These are phyloP conservation scores for Mucor irregularis DNA, from an alignment of 371 early-diverging fungal genomes.

Conservation along the genomic window DNA sequence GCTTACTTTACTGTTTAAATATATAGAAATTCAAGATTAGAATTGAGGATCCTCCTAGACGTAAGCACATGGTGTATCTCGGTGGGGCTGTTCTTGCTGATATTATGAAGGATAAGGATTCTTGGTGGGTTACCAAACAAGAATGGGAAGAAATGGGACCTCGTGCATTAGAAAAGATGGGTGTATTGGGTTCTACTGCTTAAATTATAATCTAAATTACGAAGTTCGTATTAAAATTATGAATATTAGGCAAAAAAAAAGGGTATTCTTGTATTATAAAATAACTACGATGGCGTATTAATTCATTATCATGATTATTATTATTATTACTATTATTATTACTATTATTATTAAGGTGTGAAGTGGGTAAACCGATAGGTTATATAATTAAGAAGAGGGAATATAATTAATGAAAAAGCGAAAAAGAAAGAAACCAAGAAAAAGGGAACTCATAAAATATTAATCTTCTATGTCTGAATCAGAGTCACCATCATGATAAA, in stretches of 20 bases:
- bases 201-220: conserved; percentile 13
- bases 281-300: background rate
- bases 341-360: too few species aligned
- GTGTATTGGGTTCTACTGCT: conserved; percentile 48
- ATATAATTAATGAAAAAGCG: background rate
- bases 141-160: conserved; percentile 96
- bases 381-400: background rate
- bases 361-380: background rate
- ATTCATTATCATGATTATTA: too few species aligned
- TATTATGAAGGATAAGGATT: conserved; percentile 90
- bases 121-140: conserved; percentile 91
- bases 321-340: too few species aligned
- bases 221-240: conserved; percentile 9
- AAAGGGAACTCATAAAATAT: background rate
- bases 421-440: background rate
- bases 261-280: background rate
- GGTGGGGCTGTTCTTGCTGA: conserved; percentile 98
- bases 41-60: conserved; percentile 96
- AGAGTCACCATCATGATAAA: conserved; percentile 65
- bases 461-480: conserved; percentile 21
- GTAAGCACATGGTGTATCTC: conserved; percentile 97
- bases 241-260: background rate
- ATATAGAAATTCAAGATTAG: conserved; percentile 93
- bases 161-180: conserved; percentile 75
- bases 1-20: background rate